Conservation (phyloP, 768 basidiomycete species). For the Pleurotus giganteus region DNA sequence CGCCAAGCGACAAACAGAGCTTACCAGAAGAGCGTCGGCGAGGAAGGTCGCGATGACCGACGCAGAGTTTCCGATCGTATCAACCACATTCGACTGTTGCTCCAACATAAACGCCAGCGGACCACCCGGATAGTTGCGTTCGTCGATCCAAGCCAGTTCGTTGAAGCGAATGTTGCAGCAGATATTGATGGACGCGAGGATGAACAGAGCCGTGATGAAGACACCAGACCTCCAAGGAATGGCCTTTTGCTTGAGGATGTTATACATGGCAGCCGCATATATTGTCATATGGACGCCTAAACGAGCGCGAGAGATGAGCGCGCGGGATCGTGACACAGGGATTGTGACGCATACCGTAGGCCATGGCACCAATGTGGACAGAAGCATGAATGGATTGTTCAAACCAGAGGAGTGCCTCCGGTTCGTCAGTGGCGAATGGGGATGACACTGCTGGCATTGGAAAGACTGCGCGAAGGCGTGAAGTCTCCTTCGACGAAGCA, state of each 20-base stretch:
- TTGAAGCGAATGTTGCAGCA: constrained; percentile 18
- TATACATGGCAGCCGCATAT: constrained; percentile 14
- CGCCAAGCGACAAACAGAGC: neutral
- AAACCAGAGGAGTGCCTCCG: constrained; percentile 16
- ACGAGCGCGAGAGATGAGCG: neutral
- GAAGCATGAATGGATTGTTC: constrained; percentile 20
- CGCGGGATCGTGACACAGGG: neutral
- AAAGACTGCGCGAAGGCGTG: no score
- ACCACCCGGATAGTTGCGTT: constrained; percentile 29
- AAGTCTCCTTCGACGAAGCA: neutral
- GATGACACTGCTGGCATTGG: no score
- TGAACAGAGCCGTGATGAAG: constrained; percentile 10
- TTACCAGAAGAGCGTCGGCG: constrained; percentile 19
- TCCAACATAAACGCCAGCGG: constrained; percentile 18
- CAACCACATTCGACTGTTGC: constrained; percentile 18
- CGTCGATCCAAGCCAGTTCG: constrained; percentile 27
- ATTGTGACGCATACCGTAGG: constrained; percentile 16
- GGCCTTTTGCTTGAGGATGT: neutral
- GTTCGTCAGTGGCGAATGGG: constrained; percentile 16
- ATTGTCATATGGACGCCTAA: constrained; percentile 18
- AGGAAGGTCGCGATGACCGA: constrained; percentile 18
- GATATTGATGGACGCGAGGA: constrained; percentile 16
- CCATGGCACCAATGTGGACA: constrained; percentile 18
- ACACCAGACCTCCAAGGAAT: neutral
- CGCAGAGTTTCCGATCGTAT: constrained; percentile 16